Evolutionary conservation across 257 asterid species (phyloP).

Genomic region (Eustoma russellianum): DNA sequence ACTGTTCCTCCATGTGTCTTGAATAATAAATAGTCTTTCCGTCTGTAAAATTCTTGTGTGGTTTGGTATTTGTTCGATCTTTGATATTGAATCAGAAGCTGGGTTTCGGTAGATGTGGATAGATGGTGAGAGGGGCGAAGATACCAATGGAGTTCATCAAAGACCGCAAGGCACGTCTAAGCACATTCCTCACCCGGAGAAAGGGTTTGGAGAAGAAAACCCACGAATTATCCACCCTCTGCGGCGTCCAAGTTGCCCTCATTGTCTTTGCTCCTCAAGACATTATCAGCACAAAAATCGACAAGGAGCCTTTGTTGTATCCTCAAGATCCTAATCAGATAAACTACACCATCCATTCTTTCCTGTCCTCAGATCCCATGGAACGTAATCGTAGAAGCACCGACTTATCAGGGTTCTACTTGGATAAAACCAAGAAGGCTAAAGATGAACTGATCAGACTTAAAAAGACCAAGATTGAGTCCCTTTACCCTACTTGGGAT

Average conservation of each 20-base stretch:
- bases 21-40: too few relatives aligned
- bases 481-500: slow-evolving; percentile 7
- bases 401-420: slow-evolving; percentile 5
- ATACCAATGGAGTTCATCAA: slow-evolving; percentile 1
- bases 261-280: slow-evolving; percentile 5
- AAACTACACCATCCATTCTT: background rate
- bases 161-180: slow-evolving; percentile 5
- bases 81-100: too few relatives aligned
- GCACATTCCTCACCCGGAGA: slow-evolving; percentile 9
- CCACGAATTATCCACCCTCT: slow-evolving; percentile 12
- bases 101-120: too few relatives aligned
- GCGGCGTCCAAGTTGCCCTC: slow-evolving; percentile 8
- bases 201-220: slow-evolving; percentile 14
- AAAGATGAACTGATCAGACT: slow-evolving; percentile 5
- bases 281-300: background rate
- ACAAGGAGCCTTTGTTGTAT: background rate
- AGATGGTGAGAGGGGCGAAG: slow-evolving; percentile 10
- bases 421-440: slow-evolving; percentile 1
- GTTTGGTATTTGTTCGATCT: too few relatives aligned
- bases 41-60: too few relatives aligned
- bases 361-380: background rate
- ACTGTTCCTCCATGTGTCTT: too few relatives aligned
- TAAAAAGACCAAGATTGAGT: slow-evolving; percentile 2
- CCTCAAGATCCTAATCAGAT: slow-evolving; percentile 3
- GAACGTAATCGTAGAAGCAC: background rate